A percentile compares a stretch with the other conserved stretches of the same genome.
phyloP scores from a whole-genome alignment of 192 early-diverging fungal species.

The Backusella liffmaniae region DNA sequence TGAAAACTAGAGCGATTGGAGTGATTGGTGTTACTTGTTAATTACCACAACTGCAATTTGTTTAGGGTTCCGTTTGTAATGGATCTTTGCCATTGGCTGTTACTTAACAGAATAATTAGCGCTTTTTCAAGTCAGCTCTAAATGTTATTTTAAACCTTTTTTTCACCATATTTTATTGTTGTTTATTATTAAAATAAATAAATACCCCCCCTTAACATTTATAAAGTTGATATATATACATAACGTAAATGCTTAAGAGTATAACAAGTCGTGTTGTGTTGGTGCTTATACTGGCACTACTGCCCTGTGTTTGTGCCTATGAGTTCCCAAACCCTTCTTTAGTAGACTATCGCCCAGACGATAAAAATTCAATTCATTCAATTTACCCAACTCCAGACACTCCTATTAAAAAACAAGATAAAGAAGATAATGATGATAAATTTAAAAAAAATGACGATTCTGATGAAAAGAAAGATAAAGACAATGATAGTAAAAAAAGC shows the following conservation, averaged over 20 bases:
- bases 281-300: background rate
- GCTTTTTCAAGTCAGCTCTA: background rate
- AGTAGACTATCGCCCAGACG: background rate
- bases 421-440: background rate
- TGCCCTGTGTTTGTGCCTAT: background rate
- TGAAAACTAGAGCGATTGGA: background rate
- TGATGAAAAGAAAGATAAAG: background rate
- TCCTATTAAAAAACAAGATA: background rate
- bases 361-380: background rate
- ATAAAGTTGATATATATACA: background rate
- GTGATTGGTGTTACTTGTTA: background rate
- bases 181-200: conserved; percentile 2
- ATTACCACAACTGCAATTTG: background rate
- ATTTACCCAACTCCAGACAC: background rate
- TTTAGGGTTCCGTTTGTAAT: conserved; percentile 1
- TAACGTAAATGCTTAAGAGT: background rate
- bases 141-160: background rate
- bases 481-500: background rate
- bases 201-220: background rate
- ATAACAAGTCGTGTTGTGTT: background rate
- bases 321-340: background rate
- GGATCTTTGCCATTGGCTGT: background rate
- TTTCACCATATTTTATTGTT: background rate
- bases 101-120: background rate
- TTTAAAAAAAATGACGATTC: background rate